phyloP scores from a whole-genome alignment of 106 monocot genomes.

The Allium cepa region DNA sequence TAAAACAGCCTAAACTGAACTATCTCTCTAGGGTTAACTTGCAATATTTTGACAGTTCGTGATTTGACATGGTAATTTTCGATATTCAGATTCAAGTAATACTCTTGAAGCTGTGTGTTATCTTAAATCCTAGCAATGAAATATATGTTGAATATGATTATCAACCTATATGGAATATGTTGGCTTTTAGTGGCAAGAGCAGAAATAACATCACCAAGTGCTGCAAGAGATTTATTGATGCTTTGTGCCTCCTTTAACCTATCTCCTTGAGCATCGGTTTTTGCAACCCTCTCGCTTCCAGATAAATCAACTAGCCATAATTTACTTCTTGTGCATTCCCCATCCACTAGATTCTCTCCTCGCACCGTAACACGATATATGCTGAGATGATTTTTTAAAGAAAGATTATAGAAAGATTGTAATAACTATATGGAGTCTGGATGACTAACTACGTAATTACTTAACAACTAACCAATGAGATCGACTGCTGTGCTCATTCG shows the following conservation, averaged over 20 bases:
- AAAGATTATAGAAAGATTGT: too few species aligned
- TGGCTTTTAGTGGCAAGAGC: slow-evolving; percentile 87
- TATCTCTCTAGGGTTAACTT: too few species aligned
- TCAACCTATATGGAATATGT: slow-evolving; percentile 87
- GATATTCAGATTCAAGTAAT: background rate
- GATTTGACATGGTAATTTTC: too few species aligned
- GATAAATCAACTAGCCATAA: slow-evolving; percentile 88
- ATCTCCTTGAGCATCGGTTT: slow-evolving; percentile 94
- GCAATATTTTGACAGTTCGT: too few species aligned
- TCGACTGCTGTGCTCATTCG: slow-evolving; percentile 91
- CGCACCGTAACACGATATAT: slow-evolving; percentile 78
- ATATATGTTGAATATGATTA: background rate
- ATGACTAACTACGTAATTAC: background rate
- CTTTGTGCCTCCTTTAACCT: slow-evolving; percentile 84
- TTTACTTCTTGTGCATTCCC: slow-evolving; percentile 83
- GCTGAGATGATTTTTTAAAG: slow-evolving; percentile 9
- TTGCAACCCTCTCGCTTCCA: slow-evolving; percentile 88
- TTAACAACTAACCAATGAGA: slow-evolving; percentile 64
- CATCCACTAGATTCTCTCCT: slow-evolving; percentile 74
- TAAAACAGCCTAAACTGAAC: too few species aligned
- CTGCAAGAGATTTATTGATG: slow-evolving; percentile 89
- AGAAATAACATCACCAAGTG: slow-evolving; percentile 97
- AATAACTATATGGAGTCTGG: too few species aligned
- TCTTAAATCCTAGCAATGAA: too few species aligned
- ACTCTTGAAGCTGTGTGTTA: background rate